Evolutionary conservation across 805 yeast genomes (phyloP).

Genomic region (Saturnispora saitoi): DNA sequence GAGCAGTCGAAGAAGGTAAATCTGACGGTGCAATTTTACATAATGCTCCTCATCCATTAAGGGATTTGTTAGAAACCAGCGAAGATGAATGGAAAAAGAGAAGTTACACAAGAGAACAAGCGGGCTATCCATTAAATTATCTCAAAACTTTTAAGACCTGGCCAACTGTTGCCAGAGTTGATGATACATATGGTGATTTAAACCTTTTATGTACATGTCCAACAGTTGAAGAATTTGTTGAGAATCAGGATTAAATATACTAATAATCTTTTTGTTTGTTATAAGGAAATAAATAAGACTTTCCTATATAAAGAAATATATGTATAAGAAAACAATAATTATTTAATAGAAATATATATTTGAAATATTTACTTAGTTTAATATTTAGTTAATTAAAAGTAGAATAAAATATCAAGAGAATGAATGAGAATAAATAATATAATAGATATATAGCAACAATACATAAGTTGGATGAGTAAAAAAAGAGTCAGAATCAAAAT

Average conservation of each 20-base stretch:
- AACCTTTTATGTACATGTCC: conserved; percentile 92
- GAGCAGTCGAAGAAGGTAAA: conserved; percentile 56
- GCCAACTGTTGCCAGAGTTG: conserved; percentile 91
- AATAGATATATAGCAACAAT: background rate
- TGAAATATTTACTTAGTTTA: background rate
- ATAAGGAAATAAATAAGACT: background rate
- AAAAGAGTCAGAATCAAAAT: background rate
- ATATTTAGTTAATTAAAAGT: conserved; percentile 1
- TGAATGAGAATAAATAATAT: conserved; percentile 3
- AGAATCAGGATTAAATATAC: background rate
- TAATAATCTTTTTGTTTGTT: background rate
- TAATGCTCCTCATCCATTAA: conserved; percentile 87
- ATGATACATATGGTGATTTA: conserved; percentile 91
- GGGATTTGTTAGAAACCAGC: conserved; percentile 56
- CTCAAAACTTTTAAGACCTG: conserved; percentile 75
- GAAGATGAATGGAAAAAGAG: conserved; percentile 70
- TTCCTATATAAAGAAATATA: background rate
- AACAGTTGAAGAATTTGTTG: conserved; percentile 64
- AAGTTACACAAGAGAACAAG: conserved; percentile 87
- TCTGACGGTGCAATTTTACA: conserved; percentile 64
- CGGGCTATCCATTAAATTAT: conserved; percentile 83
- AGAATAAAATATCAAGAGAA: conserved; percentile 6
- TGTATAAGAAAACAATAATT: background rate
- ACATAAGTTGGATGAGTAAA: background rate
- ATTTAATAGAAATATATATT: background rate